Evolutionary conservation across 1,284 basidiomycete genomes (phyloP), one percentile per base, ranked within the genome.

Genomic region (Kwoniella shivajii): DNA sequence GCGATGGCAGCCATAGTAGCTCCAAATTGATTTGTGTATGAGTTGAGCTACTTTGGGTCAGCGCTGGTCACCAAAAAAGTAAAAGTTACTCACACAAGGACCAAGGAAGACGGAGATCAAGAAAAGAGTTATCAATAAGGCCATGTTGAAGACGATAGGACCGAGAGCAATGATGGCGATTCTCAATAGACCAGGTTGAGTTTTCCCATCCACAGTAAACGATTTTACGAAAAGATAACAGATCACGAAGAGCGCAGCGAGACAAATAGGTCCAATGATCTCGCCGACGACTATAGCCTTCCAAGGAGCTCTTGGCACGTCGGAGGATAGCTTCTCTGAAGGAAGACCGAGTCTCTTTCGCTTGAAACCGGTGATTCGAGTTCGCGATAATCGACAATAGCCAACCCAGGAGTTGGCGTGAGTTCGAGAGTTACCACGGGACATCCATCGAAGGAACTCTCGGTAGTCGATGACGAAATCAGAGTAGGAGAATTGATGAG

Each of bases 381-480:
- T 97, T 59, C 93, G 85, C 31, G 91, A 92, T 54, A 97, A 81
- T 57, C 93, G 89, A 76, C 93, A 97, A 79, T 96, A 97, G 0
- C 93, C 93, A 63, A 96, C 94, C 93, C 93, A 97, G 4, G 92
- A 95, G 78, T 95, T 97, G 72, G 85, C 89, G 79, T 96, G 93
- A n/a, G 91, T 90, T 22, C 91, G 84, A 49, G 92, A 95, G 79
- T 97, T 97, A 57, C 93, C 93, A 62, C 93, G 86, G 50, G 88
- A 93, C 92, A 97, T 96, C 93, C 93, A 97, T 64, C 93, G 85
- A 65, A 97, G 80, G 82, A 93, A 96, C 80, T 97, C 93, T 70
- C 92, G 85, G 77, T 97, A 97, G 78, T 97, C 93, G 71, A 96
- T 90, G 76, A 96, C 85, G 77, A 95, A 97, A 78, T 97, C 93